phyloP scores from a whole-genome alignment of 139 green algal species.

The Zygnema cylindricum region DNA sequence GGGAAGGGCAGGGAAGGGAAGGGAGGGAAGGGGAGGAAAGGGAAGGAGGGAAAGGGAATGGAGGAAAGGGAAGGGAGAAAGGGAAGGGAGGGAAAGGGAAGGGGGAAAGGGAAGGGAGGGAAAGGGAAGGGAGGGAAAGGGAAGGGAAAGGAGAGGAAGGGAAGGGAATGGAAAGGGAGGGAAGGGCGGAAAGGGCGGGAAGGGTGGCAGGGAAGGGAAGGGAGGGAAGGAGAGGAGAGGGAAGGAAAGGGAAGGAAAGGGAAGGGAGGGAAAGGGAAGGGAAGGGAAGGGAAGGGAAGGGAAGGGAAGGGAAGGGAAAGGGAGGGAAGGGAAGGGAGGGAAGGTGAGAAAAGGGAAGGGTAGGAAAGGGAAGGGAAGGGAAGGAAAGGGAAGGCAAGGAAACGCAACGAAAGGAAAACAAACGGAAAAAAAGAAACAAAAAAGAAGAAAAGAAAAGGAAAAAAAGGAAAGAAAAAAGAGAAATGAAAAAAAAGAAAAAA shows the following conservation, averaged over 20 bases:
- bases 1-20: not conserved
- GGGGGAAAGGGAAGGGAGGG: not conserved
- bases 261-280: not conserved
- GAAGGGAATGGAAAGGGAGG: not conserved
- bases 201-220: not conserved
- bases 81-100: not conserved
- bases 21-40: not conserved
- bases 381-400: no score
- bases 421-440: no score
- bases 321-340: no score
- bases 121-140: not conserved
- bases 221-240: not conserved
- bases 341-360: no score
- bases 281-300: not conserved
- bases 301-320: not conserved
- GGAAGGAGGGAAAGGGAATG: not conserved
- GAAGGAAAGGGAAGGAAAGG: not conserved
- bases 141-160: not conserved
- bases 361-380: no score
- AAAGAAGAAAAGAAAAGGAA: no score
- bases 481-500: no score
- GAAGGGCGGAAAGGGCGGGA: not conserved
- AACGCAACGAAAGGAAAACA: no score
- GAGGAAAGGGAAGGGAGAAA: not conserved
- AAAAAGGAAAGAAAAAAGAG: no score